phyloP scores from a whole-genome alignment of 768 basidiomycete species.

The Myochromella boudieri region DNA sequence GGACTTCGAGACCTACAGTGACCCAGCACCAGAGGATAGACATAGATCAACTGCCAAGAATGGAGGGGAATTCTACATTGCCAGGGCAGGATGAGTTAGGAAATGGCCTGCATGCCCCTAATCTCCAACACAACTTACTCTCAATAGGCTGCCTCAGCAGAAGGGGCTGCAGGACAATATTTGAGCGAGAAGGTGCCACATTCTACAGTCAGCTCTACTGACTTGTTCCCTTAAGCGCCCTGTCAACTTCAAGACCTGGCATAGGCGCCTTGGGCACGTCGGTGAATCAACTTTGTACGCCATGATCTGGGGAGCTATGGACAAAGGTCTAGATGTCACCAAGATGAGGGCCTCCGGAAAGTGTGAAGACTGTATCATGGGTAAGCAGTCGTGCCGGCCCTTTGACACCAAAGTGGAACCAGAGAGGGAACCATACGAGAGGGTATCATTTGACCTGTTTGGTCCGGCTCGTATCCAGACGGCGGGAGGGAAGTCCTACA shows the following conservation, averaged over 20 bases:
- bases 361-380: too few species aligned
- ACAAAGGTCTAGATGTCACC: too few species aligned
- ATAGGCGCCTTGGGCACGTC: background rate
- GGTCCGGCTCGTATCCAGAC: background rate
- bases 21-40: background rate
- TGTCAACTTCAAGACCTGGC: constrained; percentile 1
- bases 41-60: background rate
- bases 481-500: background rate
- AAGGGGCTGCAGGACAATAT: background rate
- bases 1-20: too few species aligned
- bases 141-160: background rate
- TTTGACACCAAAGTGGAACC: too few species aligned
- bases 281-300: background rate
- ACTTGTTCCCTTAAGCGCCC: background rate
- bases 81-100: background rate
- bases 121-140: background rate
- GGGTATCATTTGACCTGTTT: too few species aligned
- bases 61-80: background rate
- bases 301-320: background rate
- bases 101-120: background rate
- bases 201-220: background rate
- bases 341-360: too few species aligned
- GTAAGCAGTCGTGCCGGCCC: too few species aligned
- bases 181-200: background rate
- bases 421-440: too few species aligned